Base-by-base conservation (phyloP, 2,329 filamentous ascomycete species). In the Ophiosphaerella narmari region DNA sequence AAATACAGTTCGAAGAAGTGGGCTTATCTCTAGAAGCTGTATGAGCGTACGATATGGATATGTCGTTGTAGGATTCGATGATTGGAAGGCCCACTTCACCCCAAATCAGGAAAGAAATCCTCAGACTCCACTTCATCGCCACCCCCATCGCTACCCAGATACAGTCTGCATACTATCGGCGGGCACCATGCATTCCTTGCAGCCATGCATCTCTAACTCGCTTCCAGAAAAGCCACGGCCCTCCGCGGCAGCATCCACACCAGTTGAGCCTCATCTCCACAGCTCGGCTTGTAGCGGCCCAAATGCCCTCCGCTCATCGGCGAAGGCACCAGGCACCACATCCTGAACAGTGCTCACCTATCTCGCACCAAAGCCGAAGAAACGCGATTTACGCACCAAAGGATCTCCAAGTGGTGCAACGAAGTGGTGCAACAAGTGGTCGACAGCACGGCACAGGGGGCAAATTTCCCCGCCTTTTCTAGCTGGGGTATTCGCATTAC, bases 251-350 rank as follows among this genome's bases (percentile, higher is more conserved):
- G 7, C 36, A 38, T 12, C 40, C 31, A 14, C 34, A 23, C 35
- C 14, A 33, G 8, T 44, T 45, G 45, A 63, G 55, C 56, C 60
- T 59, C 62, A 50, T 42, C 45, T 39, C 46, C 35, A 38, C 31
- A 26, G 18, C 39, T 21, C 62, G 62, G 55, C 46, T 63, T 48
- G 37, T 57, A 18, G 57, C 62, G 62, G 62, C 49, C 48, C 43
- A 55, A 37, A 13, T 29, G 9, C 39, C 18, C 34, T 49, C 52
- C 43, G 37, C 16, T 24, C 40, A 50, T 55, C 47, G 48, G 50
- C 31, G 44, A n/a, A 11, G 12, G 39, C 39, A 24, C 24, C 35
- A 50, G 38, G 38, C 23, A 39, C 51, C 54, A 50, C 16, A 7
- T n/a, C 23, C 24, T 45, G 57, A 39, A 41, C 49, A 50, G 54